Percentiles rank a stretch among this genome's conserved stretches.
Conservation (phyloP, 495 filamentous ascomycete species). For the Penicillium robsamsonii region DNA sequence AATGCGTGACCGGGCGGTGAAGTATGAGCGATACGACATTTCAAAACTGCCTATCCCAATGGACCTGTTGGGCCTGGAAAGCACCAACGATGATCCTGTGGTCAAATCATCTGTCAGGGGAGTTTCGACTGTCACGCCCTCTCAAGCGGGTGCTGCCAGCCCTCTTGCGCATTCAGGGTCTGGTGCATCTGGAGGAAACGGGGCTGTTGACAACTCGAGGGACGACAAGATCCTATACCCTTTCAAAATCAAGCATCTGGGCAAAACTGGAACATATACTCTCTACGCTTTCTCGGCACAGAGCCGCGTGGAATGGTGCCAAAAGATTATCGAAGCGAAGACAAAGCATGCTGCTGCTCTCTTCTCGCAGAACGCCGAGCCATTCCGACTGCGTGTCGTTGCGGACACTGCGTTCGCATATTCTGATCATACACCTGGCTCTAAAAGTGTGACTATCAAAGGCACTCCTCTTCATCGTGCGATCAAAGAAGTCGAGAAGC, state of each 20-base stretch:
- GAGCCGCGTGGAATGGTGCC: conserved; percentile 83
- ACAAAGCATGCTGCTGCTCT: conserved; percentile 85
- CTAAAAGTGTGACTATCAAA: conserved; percentile 65
- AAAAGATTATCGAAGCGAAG: conserved; percentile 91
- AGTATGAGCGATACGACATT: conserved; percentile 88
- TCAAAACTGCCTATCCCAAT: conserved; percentile 96
- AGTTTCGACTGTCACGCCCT: conserved; percentile 57
- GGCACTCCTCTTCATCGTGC: conserved; percentile 91
- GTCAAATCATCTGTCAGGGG: conserved; percentile 76
- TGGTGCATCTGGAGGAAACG: conserved; percentile 51
- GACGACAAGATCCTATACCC: conserved; percentile 88
- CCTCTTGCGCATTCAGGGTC: conserved; percentile 65
- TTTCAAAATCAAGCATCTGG: conserved; percentile 96
- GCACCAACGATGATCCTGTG: conserved; percentile 85
- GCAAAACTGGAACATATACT: conserved; percentile 75
- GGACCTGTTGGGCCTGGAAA: conserved; percentile 90
- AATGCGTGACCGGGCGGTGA: conserved; percentile 64
- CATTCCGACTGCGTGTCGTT: conserved; percentile 87
- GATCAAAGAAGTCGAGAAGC: conserved; percentile 80
- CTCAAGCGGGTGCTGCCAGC: conserved; percentile 44
- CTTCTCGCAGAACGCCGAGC: conserved; percentile 91
- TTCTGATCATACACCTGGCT: conserved; percentile 56
- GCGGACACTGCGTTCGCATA: conserved; percentile 89
- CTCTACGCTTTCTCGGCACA: conserved; percentile 75
- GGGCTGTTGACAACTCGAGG: conserved; percentile 51